Evolutionary conservation across 2,329 filamentous ascomycete genomes (phyloP).

Genomic region (Endocalyx cinctus): DNA sequence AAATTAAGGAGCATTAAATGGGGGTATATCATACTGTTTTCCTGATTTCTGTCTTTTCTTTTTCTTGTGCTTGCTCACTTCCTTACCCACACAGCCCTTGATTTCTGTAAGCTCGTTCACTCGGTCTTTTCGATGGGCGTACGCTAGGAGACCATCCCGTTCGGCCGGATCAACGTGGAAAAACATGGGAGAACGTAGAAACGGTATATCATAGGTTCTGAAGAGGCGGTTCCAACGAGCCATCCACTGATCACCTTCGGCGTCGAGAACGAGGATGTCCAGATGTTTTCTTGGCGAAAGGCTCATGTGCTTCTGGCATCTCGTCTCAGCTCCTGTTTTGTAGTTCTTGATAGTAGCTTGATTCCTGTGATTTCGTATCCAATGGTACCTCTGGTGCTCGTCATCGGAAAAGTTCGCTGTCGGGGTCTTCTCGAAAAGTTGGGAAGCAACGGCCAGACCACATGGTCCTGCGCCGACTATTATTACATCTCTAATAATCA

Average conservation of each 20-base stretch:
- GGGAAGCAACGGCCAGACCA: conserved; percentile 68
- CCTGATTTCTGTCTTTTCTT: conserved; percentile 50
- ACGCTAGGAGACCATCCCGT: conserved; percentile 67
- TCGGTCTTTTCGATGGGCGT: conserved; percentile 57
- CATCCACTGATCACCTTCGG: conserved; percentile 61
- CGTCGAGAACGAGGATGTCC: conserved; percentile 62
- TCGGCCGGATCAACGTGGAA: conserved; percentile 77
- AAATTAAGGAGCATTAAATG: background rate
- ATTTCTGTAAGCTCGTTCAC: conserved; percentile 65
- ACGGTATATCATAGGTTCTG: conserved; percentile 61
- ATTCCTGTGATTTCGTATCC: conserved; percentile 62
- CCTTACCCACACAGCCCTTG: conserved; percentile 69
- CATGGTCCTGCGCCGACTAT: conserved; percentile 73
- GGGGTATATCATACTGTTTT: conserved; percentile 35
- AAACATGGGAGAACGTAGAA: conserved; percentile 76
- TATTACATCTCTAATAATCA: conserved; percentile 61
- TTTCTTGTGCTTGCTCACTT: conserved; percentile 74
- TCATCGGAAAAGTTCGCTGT: conserved; percentile 79
- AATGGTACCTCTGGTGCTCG: conserved; percentile 76
- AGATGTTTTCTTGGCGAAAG: conserved; percentile 13
- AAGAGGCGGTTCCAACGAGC: conserved; percentile 67
- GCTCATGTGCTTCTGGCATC: conserved; percentile 25
- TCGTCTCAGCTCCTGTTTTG: conserved; percentile 32
- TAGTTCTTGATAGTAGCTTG: conserved; percentile 54
- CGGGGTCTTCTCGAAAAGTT: conserved; percentile 67